Percentiles rank a stretch among this genome's conserved stretches.
Conservation (phyloP, 441 rosid species). For the Brassica balearica region DNA sequence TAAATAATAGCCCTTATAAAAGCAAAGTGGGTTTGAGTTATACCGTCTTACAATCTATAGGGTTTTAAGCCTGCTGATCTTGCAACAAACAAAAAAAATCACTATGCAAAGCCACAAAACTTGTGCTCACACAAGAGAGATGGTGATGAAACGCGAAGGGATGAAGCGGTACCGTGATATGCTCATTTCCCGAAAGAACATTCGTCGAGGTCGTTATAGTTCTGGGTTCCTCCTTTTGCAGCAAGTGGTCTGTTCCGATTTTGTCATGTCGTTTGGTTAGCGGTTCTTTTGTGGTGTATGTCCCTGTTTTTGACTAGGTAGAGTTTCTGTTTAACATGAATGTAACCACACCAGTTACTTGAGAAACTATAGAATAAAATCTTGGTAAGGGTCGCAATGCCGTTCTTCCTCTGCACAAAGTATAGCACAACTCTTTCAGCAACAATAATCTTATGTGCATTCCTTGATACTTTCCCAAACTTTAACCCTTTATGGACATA, state of each 20-base stretch:
- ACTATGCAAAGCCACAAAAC: neutral
- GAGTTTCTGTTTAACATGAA: neutral
- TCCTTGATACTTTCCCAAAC: constrained; percentile 92
- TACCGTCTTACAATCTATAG: neutral
- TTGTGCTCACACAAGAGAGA: neutral
- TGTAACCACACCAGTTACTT: neutral
- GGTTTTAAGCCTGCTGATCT: too few species aligned
- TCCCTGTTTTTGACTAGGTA: too few species aligned
- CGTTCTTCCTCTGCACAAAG: constrained; percentile 98
- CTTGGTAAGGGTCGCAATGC: constrained; percentile 94
- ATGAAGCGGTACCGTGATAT: too few species aligned
- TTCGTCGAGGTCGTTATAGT: too few species aligned
- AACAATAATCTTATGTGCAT: constrained; percentile 81
- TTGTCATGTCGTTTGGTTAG: too few species aligned
- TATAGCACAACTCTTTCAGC: constrained; percentile 93
- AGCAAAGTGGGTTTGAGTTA: neutral
- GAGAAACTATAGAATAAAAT: constrained; percentile 44
- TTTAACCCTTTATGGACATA: constrained; percentile 78
- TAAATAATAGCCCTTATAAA: neutral
- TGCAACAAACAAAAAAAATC: too few species aligned
- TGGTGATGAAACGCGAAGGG: neutral
- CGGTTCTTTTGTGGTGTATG: too few species aligned
- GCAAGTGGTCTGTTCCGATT: too few species aligned
- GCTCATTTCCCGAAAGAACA: too few species aligned
- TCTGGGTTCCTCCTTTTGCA: too few species aligned